Evolutionary conservation across 495 filamentous ascomycete genomes (phyloP), one percentile per base, ranked within the genome.

Genomic region (Penicillium bovifimosum): DNA sequence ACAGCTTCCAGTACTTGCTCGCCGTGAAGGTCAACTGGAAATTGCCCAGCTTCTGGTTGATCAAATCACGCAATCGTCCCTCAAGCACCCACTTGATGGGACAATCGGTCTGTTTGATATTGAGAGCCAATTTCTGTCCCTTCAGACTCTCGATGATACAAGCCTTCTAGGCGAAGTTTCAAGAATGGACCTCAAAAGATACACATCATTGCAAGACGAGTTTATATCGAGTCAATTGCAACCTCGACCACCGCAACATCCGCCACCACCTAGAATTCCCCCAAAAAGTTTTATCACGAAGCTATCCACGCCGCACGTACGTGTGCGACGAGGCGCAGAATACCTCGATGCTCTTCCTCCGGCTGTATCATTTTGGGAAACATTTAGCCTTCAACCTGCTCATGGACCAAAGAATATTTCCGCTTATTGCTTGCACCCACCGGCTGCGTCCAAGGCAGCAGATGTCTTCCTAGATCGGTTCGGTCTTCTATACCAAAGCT

Each of bases 301-400:
- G 18, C 18, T 74, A 10, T 70, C 75, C 8, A 74, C 81, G 4
- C 89, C 89, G 3, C 86, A 91, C 62, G 62, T 96, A 24, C 87
- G 90, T 39, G 69, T 96, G 14, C 85, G 86, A 35, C 82, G 91
- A 2, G 83, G 84, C 10, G 87, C 90, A 39, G 81, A 79, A 6
- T 81, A 75, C 45, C 75, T 93, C 32, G 87, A 95, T 32, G 74
- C 95, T 29, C 73, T 96, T 34, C 88, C 92, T 8, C 76, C 91
- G 6, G 86, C 88, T 1, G 64, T 96, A 8, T 63, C 78, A 0
- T 99, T 97, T 60, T 97, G 95, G 95, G 91, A 97, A 56, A 86
- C 85, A 18, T 77, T 97, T 53, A 86, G 88, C 5, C 78, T 99
- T 20, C 84, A 81, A 16, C 93, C 95, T 16, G 79, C 82, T 29